These are phyloP conservation scores for Nitzschia putrida DNA, from an alignment of 108 stramenopile genomes.

Conservation along the genomic window DNA sequence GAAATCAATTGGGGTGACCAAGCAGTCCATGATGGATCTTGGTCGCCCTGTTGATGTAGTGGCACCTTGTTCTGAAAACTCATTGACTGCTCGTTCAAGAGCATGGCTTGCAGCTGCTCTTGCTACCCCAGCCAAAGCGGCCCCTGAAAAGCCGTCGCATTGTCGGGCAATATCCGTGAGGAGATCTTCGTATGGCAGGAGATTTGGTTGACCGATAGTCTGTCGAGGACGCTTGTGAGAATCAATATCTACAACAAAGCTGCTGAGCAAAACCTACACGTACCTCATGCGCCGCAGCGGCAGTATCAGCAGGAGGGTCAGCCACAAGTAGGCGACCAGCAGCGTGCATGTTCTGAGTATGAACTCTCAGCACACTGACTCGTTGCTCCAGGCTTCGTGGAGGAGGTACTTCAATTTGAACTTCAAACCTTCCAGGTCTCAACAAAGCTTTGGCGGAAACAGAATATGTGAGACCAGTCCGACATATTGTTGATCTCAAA, in stretches of 20 bases:
- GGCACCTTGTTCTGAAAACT: slow-evolving; percentile 37
- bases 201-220: background rate
- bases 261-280: background rate
- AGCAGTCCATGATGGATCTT: slow-evolving; percentile 57
- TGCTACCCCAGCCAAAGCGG: slow-evolving; percentile 73
- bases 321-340: slow-evolving; percentile 73
- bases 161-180: slow-evolving; percentile 57
- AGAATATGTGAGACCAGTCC: background rate
- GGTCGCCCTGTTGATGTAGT: background rate
- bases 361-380: slow-evolving; percentile 74
- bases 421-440: slow-evolving; percentile 84
- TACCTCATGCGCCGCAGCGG: slow-evolving; percentile 43
- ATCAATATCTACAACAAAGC: background rate
- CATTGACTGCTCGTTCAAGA: slow-evolving; percentile 72
- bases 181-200: slow-evolving; percentile 48
- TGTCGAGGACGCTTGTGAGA: background rate
- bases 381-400: slow-evolving; percentile 72
- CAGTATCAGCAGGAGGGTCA: slow-evolving; percentile 64
- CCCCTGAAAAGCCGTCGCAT: slow-evolving; percentile 82
- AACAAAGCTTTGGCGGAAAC: slow-evolving; percentile 48
- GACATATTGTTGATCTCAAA: background rate
- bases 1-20: slow-evolving; percentile 69
- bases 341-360: slow-evolving; percentile 69
- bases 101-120: slow-evolving; percentile 80
- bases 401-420: slow-evolving; percentile 84